phyloP scores from a whole-genome alignment of 2,329 filamentous ascomycete species.

The Penicillium sp. region DNA sequence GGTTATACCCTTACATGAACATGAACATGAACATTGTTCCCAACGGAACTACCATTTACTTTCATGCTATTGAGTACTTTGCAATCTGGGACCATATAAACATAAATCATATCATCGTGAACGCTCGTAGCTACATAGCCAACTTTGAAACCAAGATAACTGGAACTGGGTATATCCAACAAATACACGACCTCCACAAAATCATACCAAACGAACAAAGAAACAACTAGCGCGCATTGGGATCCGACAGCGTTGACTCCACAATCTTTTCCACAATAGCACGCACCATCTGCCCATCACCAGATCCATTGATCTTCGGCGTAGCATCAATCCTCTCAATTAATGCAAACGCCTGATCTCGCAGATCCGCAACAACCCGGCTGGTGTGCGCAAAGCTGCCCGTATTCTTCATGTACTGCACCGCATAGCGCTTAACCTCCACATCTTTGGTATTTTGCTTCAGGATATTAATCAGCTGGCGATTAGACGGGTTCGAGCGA shows the following conservation, averaged over 20 bases:
- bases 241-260: constrained; percentile 36
- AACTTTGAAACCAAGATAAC: constrained; percentile 6
- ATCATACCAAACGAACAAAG: not conserved
- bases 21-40: not conserved
- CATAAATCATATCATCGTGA: constrained; percentile 13
- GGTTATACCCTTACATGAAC: constrained; percentile 9
- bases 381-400: constrained; percentile 87
- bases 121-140: constrained; percentile 3
- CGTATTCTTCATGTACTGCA: constrained; percentile 84
- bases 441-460: constrained; percentile 84
- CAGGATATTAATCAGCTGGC: constrained; percentile 85
- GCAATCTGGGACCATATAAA: not conserved
- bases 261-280: constrained; percentile 69
- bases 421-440: constrained; percentile 87
- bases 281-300: constrained; percentile 59
- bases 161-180: constrained; percentile 21
- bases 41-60: not conserved
- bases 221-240: not conserved
- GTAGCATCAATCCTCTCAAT: constrained; percentile 63
- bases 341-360: constrained; percentile 62
- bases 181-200: not conserved
- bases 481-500: constrained; percentile 57
- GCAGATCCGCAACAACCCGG: constrained; percentile 63
- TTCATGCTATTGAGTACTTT: not conserved
- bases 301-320: constrained; percentile 46